phyloP scores from a whole-genome alignment of 2,329 filamentous ascomycete species.

The Daldinia sp. region DNA sequence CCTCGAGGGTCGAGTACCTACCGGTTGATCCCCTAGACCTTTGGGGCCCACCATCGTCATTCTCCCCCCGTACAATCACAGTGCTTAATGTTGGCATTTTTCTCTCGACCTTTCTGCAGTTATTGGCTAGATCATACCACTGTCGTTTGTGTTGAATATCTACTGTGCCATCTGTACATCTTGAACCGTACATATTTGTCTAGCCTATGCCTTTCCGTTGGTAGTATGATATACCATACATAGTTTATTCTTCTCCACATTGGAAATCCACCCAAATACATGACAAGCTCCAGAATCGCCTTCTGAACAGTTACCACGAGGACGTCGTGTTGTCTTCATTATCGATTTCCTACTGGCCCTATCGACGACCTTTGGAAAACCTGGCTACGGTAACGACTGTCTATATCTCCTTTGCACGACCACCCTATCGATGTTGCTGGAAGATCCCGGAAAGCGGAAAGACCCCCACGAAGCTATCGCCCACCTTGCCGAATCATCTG shows the following conservation, averaged over 20 bases:
- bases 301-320: constrained; percentile 41
- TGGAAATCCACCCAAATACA: constrained; percentile 44
- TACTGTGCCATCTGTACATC: constrained; percentile 43
- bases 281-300: constrained; percentile 40
- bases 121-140: constrained; percentile 44
- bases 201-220: constrained; percentile 43
- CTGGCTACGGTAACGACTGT: constrained; percentile 29
- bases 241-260: constrained; percentile 45
- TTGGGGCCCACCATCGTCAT: constrained; percentile 45
- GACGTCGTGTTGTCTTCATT: constrained; percentile 35
- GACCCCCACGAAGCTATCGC: constrained; percentile 42
- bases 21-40: constrained; percentile 45
- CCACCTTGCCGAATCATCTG: constrained; percentile 33
- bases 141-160: constrained; percentile 41
- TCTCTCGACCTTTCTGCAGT: constrained; percentile 41
- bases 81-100: constrained; percentile 44
- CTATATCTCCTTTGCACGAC: constrained; percentile 31
- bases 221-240: constrained; percentile 42
- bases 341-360: constrained; percentile 30
- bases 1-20: constrained; percentile 42
- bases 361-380: constrained; percentile 27
- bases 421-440: constrained; percentile 37
- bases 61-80: constrained; percentile 44
- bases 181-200: constrained; percentile 41
- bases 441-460: constrained; percentile 34